Evolutionary conservation across 1,139 yeast genomes (phyloP), one percentile per base, ranked within the genome.

Genomic region (Ashbya aceris): DNA sequence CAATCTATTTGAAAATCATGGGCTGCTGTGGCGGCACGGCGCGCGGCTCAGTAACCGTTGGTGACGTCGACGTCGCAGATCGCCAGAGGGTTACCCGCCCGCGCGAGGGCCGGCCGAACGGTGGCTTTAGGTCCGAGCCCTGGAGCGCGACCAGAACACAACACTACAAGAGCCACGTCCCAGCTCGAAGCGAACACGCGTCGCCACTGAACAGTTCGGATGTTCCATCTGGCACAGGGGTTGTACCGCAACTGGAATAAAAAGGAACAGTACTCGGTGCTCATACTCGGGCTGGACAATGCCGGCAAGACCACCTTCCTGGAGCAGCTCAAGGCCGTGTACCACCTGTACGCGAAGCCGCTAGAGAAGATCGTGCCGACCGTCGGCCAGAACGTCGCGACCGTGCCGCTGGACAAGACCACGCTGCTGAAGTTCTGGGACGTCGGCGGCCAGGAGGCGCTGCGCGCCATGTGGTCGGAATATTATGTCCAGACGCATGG

Each of bases 251-350:
- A 70, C 41, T 69, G 73, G 65, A 79, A 77, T 39, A 68, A 71
- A 44, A 71, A 70, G 51, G 83, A 78, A 53, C 85, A 79, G 59
- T 81, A 81, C 55, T 76, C 85, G 1, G 76, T 91, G 4, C 70
- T 91, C 34, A 83, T 91, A 33, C 68, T 91, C 27, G 98, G 98
- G 12, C 73, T 91, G 37, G 97, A 91, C 62, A 87, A 89, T 67
- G 96, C 97, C 0, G 98, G 98, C 2, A 91, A 91, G 61, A 89
- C 97, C 12, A 83, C 94, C 0, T 74, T 83, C 49, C 61, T 84
- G 31, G 89, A 81, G 56, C 72, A 76, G 46, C 61, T 79, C 31
- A 81, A 80, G 55, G 67, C 70, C 30, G 61, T 69, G 42, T 78
- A 73, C 51, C 65, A 67, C 8, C 64, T 72, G 33, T 47, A 46